phyloP scores from a whole-genome alignment of 176 grass and related monocot genomes.

The Eragrostis curvula region DNA sequence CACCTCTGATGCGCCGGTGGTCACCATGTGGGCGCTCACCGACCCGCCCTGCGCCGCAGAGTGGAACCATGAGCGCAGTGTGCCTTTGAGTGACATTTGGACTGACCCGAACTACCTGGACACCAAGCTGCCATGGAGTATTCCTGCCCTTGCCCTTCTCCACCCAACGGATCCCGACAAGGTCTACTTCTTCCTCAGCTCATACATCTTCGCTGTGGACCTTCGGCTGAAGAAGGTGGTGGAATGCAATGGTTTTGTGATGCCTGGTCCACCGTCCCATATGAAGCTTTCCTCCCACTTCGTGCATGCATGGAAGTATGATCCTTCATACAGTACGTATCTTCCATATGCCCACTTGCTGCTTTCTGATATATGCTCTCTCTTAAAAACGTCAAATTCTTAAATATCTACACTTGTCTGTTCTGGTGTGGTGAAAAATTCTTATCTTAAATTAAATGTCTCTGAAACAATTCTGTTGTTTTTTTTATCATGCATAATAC shows the following conservation, averaged over 20 bases:
- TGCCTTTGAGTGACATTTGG: slow-evolving; percentile 16
- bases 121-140: background rate
- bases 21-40: background rate
- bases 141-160: slow-evolving; percentile 10
- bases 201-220: slow-evolving; percentile 17
- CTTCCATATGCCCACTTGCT: background rate
- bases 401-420: background rate
- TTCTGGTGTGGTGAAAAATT: too few species aligned
- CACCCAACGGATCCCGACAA: background rate
- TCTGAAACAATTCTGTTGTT: too few species aligned
- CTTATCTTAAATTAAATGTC: too few species aligned
- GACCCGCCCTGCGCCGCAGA: background rate
- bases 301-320: slow-evolving; percentile 15
- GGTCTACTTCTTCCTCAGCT: too few species aligned
- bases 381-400: background rate
- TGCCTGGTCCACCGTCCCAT: background rate
- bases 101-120: slow-evolving; percentile 15
- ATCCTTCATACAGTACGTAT: slow-evolving; percentile 23
- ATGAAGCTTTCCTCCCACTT: slow-evolving; percentile 16
- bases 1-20: background rate
- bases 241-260: background rate
- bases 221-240: slow-evolving; percentile 7
- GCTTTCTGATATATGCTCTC: too few species aligned
- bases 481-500: too few species aligned
- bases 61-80: slow-evolving; percentile 4